Evolutionary conservation across 2,329 filamentous ascomycete species (phyloP).

Genomic region (Trichothecium roseum): DNA sequence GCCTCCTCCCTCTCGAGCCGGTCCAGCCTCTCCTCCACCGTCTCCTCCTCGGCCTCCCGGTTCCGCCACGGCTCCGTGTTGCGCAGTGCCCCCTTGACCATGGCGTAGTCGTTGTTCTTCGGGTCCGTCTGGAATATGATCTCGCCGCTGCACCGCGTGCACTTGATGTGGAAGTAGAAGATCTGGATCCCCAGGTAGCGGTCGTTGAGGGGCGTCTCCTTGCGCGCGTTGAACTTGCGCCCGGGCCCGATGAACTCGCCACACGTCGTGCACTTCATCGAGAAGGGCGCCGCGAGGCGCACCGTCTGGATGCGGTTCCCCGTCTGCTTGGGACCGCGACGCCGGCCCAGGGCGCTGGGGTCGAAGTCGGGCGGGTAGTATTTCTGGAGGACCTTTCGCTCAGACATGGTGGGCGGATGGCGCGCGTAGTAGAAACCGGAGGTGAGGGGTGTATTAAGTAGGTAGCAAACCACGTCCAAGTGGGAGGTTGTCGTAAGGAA

Average conservation of each 20-base stretch:
- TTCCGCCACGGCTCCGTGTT: slow-evolving; percentile 89
- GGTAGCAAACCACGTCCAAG: too few species aligned
- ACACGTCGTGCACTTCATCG: slow-evolving; percentile 34
- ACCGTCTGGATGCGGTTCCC: slow-evolving; percentile 80
- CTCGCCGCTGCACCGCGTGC: slow-evolving; percentile 74
- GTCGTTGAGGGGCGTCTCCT: slow-evolving; percentile 80
- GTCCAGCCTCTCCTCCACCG: slow-evolving; percentile 78
- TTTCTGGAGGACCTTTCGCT: slow-evolving; percentile 67
- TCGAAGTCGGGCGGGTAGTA: slow-evolving; percentile 78
- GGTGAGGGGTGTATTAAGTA: too few species aligned
- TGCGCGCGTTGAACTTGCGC: slow-evolving; percentile 79
- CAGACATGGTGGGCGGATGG: slow-evolving; percentile 61
- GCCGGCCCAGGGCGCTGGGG: slow-evolving; percentile 66
- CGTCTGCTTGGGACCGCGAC: slow-evolving; percentile 56
- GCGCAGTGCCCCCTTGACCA: slow-evolving; percentile 72
- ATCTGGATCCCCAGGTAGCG: slow-evolving; percentile 84
- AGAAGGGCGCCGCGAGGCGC: slow-evolving; percentile 59
- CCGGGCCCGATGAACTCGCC: slow-evolving; percentile 84
- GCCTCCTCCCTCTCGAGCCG: slow-evolving; percentile 68
- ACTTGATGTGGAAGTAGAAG: slow-evolving; percentile 73
- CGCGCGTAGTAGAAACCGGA: too few species aligned
- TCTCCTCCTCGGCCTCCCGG: slow-evolving; percentile 56
- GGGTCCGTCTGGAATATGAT: slow-evolving; percentile 94
- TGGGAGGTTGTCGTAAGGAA: too few species aligned
- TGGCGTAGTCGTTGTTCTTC: slow-evolving; percentile 84